A percentile compares a stretch with the other conserved stretches of the same genome.
Evolutionary conservation across 331 rosid species (phyloP).

Genomic region (Rosa hybrid): DNA sequence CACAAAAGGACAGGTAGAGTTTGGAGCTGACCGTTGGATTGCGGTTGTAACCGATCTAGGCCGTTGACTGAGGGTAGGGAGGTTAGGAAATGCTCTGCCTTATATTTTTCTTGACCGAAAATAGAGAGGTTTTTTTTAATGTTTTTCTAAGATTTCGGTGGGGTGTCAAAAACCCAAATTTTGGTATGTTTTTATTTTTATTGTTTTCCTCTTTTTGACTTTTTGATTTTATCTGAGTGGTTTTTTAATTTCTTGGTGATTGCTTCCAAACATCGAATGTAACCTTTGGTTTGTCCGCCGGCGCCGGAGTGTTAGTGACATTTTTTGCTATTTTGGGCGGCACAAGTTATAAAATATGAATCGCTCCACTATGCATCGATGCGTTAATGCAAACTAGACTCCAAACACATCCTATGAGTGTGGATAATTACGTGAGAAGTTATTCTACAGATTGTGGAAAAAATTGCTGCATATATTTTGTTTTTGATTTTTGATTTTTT

Average conservation of each 20-base stretch:
- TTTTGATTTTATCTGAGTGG: background rate
- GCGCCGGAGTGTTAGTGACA: background rate
- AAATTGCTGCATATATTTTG: too few species aligned
- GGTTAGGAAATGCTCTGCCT: conserved; percentile 40
- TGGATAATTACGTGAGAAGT: too few species aligned
- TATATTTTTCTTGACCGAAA: conserved; percentile 15
- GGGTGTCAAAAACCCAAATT: too few species aligned
- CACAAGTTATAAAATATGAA: background rate
- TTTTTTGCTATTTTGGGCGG: background rate
- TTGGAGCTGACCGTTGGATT: conserved; percentile 44
- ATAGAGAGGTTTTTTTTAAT: too few species aligned
- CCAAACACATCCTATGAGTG: too few species aligned
- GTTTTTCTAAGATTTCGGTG: too few species aligned
- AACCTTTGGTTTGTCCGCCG: background rate
- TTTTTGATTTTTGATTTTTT: too few species aligned
- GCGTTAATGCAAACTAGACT: too few species aligned
- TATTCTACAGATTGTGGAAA: too few species aligned
- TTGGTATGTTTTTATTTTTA: background rate
- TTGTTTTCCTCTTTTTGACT: too few species aligned
- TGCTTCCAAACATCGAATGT: background rate
- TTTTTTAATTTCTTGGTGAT: background rate
- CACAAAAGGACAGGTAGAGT: conserved; percentile 33
- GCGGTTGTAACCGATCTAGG: conserved; percentile 10
- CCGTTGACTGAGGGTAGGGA: conserved; percentile 46
- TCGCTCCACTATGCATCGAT: too few species aligned